Evolutionary conservation across 2,329 filamentous ascomycete species (phyloP), one percentile per base, ranked within the genome.

Genomic region (Raffaelea deltoideospora): DNA sequence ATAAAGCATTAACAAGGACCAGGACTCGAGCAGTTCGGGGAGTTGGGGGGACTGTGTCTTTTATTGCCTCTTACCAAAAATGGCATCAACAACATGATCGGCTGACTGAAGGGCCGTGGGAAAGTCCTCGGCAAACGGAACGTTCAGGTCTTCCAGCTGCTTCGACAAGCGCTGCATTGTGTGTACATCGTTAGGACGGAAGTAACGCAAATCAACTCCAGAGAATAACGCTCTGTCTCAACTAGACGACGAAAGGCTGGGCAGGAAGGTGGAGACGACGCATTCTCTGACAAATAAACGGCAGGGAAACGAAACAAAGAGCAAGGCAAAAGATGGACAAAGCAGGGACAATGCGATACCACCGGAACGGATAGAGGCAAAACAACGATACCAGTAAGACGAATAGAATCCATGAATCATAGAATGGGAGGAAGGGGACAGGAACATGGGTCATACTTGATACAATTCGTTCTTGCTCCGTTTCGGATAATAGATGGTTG

Each of bases 401-500:
- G 23, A 26, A 26, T 26, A 26, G 23, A 8, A 26, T 13, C 8
- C 23, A 8, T 8, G 23, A 26, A 13, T 8, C 23, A 26, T 8
- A 8, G 23, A 13, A 13, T 26, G 23, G 13, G 23, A 13, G 23
- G 31, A n/a, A 22, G 19, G 18, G 31, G 14, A 22, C 18, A 33
- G 11, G 7, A 30, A n/a, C 10, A 23, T 8, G 13, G 30, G 22
- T 48, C 58, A 47, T 57, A 85, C 82, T 63, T 83, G 72, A 53
- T 94, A 96, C 4, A 96, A 67, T 34, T 94, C 86, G 46, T 86
- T 88, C 53, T 88, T 90, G 55, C 79, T 78, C 38, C 84, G 74
- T 57, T 96, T 96, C 1, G 90, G 90, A 51, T 93, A 96, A 63
- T 90, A 96, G 31, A 98, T 67, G 9, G 75, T 79, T 4, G 88